Conservation (phyloP, 805 yeast species). For the Saccharomycodes ludwigii region DNA sequence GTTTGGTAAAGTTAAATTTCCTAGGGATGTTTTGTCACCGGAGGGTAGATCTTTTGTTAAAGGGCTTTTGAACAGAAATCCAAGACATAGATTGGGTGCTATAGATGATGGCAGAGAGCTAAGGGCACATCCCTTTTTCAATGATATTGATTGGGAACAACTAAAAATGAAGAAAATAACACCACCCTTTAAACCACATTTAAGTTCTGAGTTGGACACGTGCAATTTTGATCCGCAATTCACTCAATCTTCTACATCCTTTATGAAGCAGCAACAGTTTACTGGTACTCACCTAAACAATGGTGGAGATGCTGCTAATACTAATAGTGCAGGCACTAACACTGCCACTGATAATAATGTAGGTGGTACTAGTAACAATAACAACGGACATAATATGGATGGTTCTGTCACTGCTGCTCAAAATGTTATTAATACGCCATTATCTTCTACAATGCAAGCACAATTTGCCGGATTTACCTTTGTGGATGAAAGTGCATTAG, state of each 20-base stretch:
- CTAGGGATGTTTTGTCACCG: slow-evolving; percentile 83
- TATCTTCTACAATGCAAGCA: slow-evolving; percentile 91
- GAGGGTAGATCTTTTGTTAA: slow-evolving; percentile 95
- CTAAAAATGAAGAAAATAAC: slow-evolving; percentile 71
- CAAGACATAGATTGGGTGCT: slow-evolving; percentile 89
- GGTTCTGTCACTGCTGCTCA: too few relatives aligned
- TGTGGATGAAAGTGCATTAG: slow-evolving; percentile 87
- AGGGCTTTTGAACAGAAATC: slow-evolving; percentile 89
- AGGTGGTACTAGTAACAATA: background rate
- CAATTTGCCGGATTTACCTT: slow-evolving; percentile 95
- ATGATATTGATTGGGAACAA: slow-evolving; percentile 82
- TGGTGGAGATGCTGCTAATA: slow-evolving; percentile 1
- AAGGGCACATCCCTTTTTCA: slow-evolving; percentile 83
- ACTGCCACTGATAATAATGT: background rate
- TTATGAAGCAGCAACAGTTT: slow-evolving; percentile 49
- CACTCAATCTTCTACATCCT: slow-evolving; percentile 81
- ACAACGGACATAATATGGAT: slow-evolving; percentile 24
- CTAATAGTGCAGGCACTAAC: background rate
- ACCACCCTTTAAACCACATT: slow-evolving; percentile 94
- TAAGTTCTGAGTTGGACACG: slow-evolving; percentile 83
- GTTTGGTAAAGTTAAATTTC: slow-evolving; percentile 94
- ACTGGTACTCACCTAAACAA: slow-evolving; percentile 28
- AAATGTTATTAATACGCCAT: slow-evolving; percentile 69
- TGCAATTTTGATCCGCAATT: slow-evolving; percentile 97
- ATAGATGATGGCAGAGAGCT: slow-evolving; percentile 85